Percentiles rank a stretch among this genome's conserved stretches.
These are phyloP conservation scores for Flaveria sonorensis DNA, from an alignment of 129 eudicot species.

Conservation along the genomic window DNA sequence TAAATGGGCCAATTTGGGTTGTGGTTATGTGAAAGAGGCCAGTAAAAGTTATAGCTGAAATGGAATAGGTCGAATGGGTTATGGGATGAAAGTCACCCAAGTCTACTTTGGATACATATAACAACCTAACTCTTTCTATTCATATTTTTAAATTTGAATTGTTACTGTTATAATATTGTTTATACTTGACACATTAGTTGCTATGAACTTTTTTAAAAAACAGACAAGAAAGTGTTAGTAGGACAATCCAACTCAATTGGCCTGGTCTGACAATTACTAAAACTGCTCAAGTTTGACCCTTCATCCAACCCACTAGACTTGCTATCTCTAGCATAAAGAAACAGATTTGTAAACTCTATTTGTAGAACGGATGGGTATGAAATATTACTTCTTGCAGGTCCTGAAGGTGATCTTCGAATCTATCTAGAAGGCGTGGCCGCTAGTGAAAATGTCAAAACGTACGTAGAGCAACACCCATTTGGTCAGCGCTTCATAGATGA, in stretches of 20 bases:
- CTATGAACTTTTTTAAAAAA: not conserved
- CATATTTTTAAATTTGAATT: not conserved
- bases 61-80: not conserved
- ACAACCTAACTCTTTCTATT: not conserved
- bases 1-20: not conserved
- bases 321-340: not conserved
- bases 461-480: constrained; percentile 38
- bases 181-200: not conserved
- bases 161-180: not conserved
- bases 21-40: not conserved
- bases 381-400: constrained; percentile 50
- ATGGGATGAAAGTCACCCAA: not conserved
- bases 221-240: not conserved
- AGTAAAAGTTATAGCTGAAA: not conserved
- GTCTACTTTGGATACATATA: not conserved
- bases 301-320: not conserved
- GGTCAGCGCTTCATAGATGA: constrained; percentile 41
- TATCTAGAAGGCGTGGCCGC: constrained; percentile 62
- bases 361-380: not conserved
- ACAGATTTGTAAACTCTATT: not conserved
- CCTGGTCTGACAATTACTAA: not conserved
- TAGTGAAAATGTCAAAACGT: constrained; percentile 30
- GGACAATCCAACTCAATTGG: not conserved
- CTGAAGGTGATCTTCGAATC: constrained; percentile 72
- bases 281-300: constrained; percentile 3